A percentile compares a stretch with the other conserved stretches of the same genome.
These are phyloP conservation scores for Termitomyces bulborhizus DNA, from an alignment of 768 basidiomycete genomes.

Conservation along the genomic window DNA sequence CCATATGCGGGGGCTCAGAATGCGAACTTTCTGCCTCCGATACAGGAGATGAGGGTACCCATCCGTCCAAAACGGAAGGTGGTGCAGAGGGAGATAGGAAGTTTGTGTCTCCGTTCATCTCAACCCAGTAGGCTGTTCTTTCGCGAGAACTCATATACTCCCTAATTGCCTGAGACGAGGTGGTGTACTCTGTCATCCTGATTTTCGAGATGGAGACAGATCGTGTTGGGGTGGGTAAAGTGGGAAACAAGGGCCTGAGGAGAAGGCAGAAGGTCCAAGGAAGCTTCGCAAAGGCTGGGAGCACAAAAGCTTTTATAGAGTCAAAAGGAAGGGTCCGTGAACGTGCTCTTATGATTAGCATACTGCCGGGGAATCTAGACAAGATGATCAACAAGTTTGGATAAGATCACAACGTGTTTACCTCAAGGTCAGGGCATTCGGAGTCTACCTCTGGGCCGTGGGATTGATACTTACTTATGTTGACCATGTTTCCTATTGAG, in stretches of 20 bases:
- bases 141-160: slow-evolving; percentile 55
- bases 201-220: slow-evolving; percentile 3
- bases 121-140: slow-evolving; percentile 63
- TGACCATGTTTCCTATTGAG: not conserved
- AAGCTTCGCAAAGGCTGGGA: slow-evolving; percentile 18
- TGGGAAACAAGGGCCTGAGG: not conserved
- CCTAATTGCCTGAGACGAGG: slow-evolving; percentile 50
- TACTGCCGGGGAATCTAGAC: slow-evolving; percentile 21
- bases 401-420: slow-evolving; percentile 44
- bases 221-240: not conserved
- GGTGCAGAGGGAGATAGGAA: slow-evolving; percentile 56
- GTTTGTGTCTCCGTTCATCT: slow-evolving; percentile 30
- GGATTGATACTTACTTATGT: slow-evolving; percentile 2
- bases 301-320: slow-evolving; percentile 28
- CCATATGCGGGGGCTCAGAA: slow-evolving; percentile 65
- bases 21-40: slow-evolving; percentile 44
- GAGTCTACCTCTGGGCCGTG: slow-evolving; percentile 15
- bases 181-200: slow-evolving; percentile 60
- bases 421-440: slow-evolving; percentile 31
- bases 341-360: slow-evolving; percentile 22
- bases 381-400: slow-evolving; percentile 29
- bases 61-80: slow-evolving; percentile 43
- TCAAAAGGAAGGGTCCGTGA: slow-evolving; percentile 15
- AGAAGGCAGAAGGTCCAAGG: slow-evolving; percentile 20
- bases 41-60: slow-evolving; percentile 32